Base-by-base conservation (phyloP, 2,329 filamentous ascomycete species). In the Aspergillus sclerotialis region DNA sequence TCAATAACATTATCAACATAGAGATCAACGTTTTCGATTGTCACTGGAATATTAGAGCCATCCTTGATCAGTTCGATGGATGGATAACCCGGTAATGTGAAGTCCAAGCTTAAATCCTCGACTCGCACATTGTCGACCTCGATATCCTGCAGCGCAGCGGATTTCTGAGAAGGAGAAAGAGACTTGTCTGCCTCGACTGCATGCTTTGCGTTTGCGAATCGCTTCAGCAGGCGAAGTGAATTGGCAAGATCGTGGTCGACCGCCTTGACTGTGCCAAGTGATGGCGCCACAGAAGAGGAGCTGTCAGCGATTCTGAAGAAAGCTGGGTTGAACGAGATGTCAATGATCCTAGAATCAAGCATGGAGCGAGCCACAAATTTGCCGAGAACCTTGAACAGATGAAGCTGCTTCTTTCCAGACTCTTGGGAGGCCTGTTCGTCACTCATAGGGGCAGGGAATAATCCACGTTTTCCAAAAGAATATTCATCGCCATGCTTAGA, bases 321-420 rank as follows among this genome's bases (percentile, higher is more conserved):
- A 5, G 88, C 94, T 2, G 92, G 85, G 56, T 95, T 98, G 65
- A 98, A 92, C 36, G 90, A 92, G 46, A 98, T 80, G 52, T 98
- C 92, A 48, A 98, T 95, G 56, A 98, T 96, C 35, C 92, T 79
- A 1, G 90, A 95, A 58, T 98, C 92, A 34, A 98, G 82, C 92
- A 98, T 96, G 0, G 92, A 95, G 32, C 92, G 80, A 18, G 93
- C 92, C 30, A 96, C 89, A 58, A 98, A 98, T 56, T 95, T 96
- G 49, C 92, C 92, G 14, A 98, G 80, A 55, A 90, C 83, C 61
- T 83, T 93, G 69, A 94, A 98, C 12, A 94, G 67, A 49, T 92
- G 82, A 21, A 95, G 68, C 26, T 94, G 81, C 48, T 86, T 85
- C 63, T 90, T 84, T n/a, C 88, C 88, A 38, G 85, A 82, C 30